These are phyloP conservation scores for Microbotryum intermedium DNA, from an alignment of 1,284 basidiomycete genomes.

Conservation along the genomic window DNA sequence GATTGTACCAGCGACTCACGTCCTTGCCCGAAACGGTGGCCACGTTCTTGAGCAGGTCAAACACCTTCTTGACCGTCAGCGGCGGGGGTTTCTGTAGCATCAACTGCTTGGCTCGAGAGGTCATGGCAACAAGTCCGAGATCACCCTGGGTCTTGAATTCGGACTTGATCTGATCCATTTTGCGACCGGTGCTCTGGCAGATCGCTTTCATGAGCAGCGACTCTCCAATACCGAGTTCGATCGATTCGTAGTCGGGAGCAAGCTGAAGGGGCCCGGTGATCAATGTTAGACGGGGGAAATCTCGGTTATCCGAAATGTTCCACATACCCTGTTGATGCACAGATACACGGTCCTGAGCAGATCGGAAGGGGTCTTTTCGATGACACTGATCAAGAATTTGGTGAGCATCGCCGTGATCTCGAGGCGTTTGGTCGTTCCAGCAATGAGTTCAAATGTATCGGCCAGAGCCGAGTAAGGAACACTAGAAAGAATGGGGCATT, in stretches of 20 bases:
- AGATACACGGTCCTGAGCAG: slow-evolving; percentile 87
- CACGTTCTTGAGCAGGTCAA: slow-evolving; percentile 75
- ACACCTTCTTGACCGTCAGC: slow-evolving; percentile 79
- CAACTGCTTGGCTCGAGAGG: slow-evolving; percentile 86
- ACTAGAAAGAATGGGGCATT: slow-evolving; percentile 43
- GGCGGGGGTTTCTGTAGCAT: slow-evolving; percentile 91
- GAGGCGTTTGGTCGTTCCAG: slow-evolving; percentile 88
- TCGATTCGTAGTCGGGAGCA: slow-evolving; percentile 89
- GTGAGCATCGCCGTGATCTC: slow-evolving; percentile 88
- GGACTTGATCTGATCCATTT: slow-evolving; percentile 69
- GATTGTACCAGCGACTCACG: slow-evolving; percentile 44
- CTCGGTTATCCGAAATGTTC: neutral
- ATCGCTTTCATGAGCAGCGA: slow-evolving; percentile 92
- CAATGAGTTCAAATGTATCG: slow-evolving; percentile 80
- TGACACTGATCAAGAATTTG: slow-evolving; percentile 78
- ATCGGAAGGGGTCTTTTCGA: slow-evolving; percentile 65
- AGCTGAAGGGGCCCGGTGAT: slow-evolving; percentile 47
- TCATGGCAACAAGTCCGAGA: slow-evolving; percentile 87
- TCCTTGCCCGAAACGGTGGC: slow-evolving; percentile 73
- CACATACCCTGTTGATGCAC: slow-evolving; percentile 84
- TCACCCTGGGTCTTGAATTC: slow-evolving; percentile 93
- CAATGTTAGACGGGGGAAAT: neutral
- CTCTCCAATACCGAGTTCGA: slow-evolving; percentile 96
- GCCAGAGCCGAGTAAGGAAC: slow-evolving; percentile 90
- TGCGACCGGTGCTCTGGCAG: slow-evolving; percentile 84